These are phyloP conservation scores for Mucuna pruriens DNA, from an alignment of 306 rosid genomes.

Conservation along the genomic window DNA sequence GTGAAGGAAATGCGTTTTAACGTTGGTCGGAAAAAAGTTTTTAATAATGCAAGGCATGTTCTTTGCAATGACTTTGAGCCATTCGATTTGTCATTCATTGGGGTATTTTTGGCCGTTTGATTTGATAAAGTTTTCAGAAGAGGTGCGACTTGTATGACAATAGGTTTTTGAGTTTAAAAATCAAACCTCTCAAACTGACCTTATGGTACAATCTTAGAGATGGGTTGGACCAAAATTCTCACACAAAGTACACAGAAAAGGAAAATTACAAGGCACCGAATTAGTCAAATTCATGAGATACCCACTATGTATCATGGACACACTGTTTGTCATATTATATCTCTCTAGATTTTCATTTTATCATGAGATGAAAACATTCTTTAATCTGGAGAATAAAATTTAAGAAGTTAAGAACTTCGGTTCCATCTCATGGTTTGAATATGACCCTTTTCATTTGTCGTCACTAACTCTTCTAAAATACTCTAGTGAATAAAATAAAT, in stretches of 20 bases:
- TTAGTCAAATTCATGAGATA: conserved; percentile 69
- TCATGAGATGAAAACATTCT: background rate
- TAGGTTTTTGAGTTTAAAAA: conserved; percentile 9
- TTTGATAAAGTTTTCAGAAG: conserved; percentile 24
- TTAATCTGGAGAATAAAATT: conserved; percentile 31
- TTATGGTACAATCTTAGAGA: conserved; percentile 24
- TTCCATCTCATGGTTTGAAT: background rate
- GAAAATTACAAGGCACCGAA: conserved; percentile 51
- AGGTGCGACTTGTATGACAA: conserved; percentile 18
- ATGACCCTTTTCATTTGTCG: background rate
- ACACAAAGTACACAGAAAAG: conserved; percentile 26
- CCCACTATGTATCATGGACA: conserved; percentile 66
- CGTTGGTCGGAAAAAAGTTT: conserved; percentile 1
- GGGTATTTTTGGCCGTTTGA: conserved; percentile 34
- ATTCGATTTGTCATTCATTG: conserved; percentile 6
- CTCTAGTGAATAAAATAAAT: background rate
- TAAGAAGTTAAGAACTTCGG: background rate
- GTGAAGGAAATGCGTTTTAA: conserved; percentile 31
- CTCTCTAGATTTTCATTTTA: background rate
- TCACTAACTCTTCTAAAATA: background rate
- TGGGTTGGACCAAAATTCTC: conserved; percentile 42
- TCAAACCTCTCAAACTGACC: background rate
- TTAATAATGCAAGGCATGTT: conserved; percentile 39
- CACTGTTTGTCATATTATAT: conserved; percentile 40
- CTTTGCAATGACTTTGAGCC: conserved; percentile 36